Conservation (phyloP, 2,329 filamentous ascomycete genomes). For the Cadophora malorum region DNA sequence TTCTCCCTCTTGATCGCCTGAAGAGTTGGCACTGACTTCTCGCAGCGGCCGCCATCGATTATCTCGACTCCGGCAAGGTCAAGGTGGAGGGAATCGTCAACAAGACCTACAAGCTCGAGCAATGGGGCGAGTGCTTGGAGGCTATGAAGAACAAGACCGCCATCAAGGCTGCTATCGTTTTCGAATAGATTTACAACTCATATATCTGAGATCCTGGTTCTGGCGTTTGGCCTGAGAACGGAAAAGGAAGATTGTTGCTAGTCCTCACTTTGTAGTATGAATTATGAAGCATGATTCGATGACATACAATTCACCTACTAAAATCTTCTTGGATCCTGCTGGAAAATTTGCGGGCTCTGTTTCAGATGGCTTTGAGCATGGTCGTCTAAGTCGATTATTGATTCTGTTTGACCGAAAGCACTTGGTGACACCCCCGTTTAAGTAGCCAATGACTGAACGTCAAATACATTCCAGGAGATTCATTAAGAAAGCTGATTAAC, state of each 20-base stretch:
- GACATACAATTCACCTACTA: background rate
- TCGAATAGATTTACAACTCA: conserved; percentile 52
- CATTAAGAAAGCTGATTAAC: background rate
- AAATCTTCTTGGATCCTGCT: too few relatives aligned
- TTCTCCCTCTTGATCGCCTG: conserved; percentile 21
- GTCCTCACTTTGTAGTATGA: background rate
- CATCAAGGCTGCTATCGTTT: conserved; percentile 77
- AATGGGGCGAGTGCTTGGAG: conserved; percentile 74
- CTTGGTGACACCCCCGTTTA: too few relatives aligned
- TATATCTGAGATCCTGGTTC: background rate
- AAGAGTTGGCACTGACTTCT: conserved; percentile 38
- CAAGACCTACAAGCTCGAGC: conserved; percentile 75
- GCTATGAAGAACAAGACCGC: conserved; percentile 74
- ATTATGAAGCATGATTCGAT: background rate
- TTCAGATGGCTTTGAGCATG: too few relatives aligned
- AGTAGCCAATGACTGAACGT: too few relatives aligned
- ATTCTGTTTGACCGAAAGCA: too few relatives aligned
- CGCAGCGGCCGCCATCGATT: conserved; percentile 61
- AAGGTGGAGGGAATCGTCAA: conserved; percentile 73
- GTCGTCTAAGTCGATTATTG: too few relatives aligned
- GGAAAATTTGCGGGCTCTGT: too few relatives aligned
- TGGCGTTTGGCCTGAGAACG: conserved; percentile 8
- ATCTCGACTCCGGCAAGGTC: conserved; percentile 64
- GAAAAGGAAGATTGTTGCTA: background rate
- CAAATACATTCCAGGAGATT: too few relatives aligned